phyloP scores from a whole-genome alignment of 345 rosid species.

The Eucalyptus microcorys region DNA sequence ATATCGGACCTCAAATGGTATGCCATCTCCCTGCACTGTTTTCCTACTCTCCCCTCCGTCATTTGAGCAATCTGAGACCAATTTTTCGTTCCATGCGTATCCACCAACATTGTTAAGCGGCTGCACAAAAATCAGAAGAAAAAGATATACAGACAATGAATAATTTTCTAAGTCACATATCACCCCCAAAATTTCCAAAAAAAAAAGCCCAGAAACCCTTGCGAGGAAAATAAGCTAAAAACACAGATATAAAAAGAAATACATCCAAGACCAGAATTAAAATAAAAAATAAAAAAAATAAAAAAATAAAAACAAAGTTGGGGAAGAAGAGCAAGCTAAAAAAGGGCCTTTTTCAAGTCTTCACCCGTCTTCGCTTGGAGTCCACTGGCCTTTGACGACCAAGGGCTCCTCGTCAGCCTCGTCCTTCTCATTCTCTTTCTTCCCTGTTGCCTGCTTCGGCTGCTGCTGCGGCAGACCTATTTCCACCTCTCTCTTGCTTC shows the following conservation, averaged over 20 bases:
- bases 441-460: background rate
- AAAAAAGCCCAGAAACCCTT: no score
- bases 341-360: background rate
- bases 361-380: background rate
- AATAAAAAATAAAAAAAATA: no score
- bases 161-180: background rate
- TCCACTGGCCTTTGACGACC: background rate
- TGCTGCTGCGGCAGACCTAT: background rate
- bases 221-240: background rate
- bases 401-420: background rate
- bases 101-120: slow-evolving; percentile 25
- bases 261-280: background rate
- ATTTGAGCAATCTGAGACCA: slow-evolving; percentile 64
- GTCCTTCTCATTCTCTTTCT: background rate
- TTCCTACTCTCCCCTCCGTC: slow-evolving; percentile 50
- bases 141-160: background rate
- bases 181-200: background rate
- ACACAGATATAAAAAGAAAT: background rate
- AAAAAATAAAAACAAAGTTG: no score
- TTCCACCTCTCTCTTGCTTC: background rate
- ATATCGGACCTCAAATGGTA: slow-evolving; percentile 64
- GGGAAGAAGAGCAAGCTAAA: background rate
- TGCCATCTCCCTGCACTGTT: slow-evolving; percentile 82
- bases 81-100: slow-evolving; percentile 28
- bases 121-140: background rate